Conservation (phyloP, 2,329 filamentous ascomycete genomes). For the Microcera coccophila region DNA sequence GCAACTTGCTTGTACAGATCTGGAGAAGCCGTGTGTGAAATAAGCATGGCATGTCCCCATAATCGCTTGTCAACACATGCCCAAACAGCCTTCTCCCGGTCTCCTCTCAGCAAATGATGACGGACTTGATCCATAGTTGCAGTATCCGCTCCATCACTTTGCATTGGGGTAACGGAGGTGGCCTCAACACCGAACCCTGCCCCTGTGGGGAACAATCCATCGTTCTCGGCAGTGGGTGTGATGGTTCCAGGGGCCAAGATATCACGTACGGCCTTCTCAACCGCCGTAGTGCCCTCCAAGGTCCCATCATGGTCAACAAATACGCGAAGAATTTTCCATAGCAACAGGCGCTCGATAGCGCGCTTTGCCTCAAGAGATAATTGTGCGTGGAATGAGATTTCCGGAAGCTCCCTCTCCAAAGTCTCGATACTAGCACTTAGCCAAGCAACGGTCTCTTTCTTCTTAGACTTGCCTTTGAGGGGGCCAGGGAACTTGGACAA, state of each 20-base stretch:
- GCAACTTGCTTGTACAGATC: conserved; percentile 89
- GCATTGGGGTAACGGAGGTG: conserved; percentile 36
- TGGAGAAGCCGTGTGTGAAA: conserved; percentile 72
- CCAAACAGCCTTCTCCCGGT: conserved; percentile 91
- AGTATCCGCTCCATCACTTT: conserved; percentile 65
- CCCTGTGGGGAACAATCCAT: conserved; percentile 22
- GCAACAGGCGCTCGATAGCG: conserved; percentile 70
- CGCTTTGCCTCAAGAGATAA: conserved; percentile 63
- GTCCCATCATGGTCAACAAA: conserved; percentile 83
- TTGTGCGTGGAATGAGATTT: conserved; percentile 46
- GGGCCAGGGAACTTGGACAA: conserved; percentile 85
- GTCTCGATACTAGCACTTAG: conserved; percentile 69
- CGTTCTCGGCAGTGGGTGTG: conserved; percentile 24
- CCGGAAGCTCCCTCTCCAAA: conserved; percentile 59
- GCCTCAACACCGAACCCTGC: conserved; percentile 24
- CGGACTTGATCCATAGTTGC: conserved; percentile 68
- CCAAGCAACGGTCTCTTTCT: conserved; percentile 88
- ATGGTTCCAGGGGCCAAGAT: conserved; percentile 61
- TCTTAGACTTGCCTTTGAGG: conserved; percentile 83
- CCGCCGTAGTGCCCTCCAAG: conserved; percentile 67
- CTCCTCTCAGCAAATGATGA: conserved; percentile 68
- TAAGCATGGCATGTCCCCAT: conserved; percentile 94
- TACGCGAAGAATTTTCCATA: conserved; percentile 82
- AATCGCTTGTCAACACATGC: conserved; percentile 85
- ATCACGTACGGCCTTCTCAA: conserved; percentile 70